Percentiles rank a stretch among this genome's conserved stretches.
phyloP scores from a whole-genome alignment of 2,329 filamentous ascomycete species.

The Xylariaceae sp. region DNA sequence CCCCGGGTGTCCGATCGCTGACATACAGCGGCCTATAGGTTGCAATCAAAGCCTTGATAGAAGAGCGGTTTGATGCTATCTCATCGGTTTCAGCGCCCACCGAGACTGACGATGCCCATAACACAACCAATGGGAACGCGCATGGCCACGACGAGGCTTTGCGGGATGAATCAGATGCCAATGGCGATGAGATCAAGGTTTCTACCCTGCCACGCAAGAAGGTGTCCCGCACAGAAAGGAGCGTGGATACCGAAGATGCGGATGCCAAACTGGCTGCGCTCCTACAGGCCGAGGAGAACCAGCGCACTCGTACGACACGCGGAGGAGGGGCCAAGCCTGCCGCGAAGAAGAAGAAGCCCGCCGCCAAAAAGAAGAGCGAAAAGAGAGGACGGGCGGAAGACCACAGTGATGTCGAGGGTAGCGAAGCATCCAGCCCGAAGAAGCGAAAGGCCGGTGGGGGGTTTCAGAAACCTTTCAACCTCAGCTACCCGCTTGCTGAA shows the following conservation, averaged over 20 bases:
- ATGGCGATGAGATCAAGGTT: slow-evolving; percentile 43
- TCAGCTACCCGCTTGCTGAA: slow-evolving; percentile 66
- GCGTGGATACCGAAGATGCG: slow-evolving; percentile 61
- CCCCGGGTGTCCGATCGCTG: background rate
- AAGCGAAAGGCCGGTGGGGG: slow-evolving; percentile 85
- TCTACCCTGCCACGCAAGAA: slow-evolving; percentile 51
- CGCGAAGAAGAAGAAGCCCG: slow-evolving; percentile 57
- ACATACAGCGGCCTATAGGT: slow-evolving; percentile 39
- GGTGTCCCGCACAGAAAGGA: slow-evolving; percentile 62
- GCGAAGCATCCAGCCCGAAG: slow-evolving; percentile 52
- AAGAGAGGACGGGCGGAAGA: slow-evolving; percentile 75
- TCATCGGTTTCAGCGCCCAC: slow-evolving; percentile 41
- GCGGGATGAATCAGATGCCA: slow-evolving; percentile 28
- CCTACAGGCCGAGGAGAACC: slow-evolving; percentile 90
- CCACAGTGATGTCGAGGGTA: slow-evolving; percentile 70
- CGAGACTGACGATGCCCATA: slow-evolving; percentile 18
- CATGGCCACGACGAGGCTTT: slow-evolving; percentile 29
- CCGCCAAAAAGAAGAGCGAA: slow-evolving; percentile 67
- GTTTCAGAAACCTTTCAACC: slow-evolving; percentile 82
- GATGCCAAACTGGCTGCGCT: slow-evolving; percentile 85
- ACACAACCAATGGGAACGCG: slow-evolving; percentile 22
- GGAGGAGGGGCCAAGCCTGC: slow-evolving; percentile 58
- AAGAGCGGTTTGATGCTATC: slow-evolving; percentile 69
- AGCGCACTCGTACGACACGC: slow-evolving; percentile 68
- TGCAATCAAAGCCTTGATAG: slow-evolving; percentile 68